Evolutionary conservation across 2,329 filamentous ascomycete species (phyloP), one percentile per base, ranked within the genome.

Genomic region (Monilinia aucupariae): DNA sequence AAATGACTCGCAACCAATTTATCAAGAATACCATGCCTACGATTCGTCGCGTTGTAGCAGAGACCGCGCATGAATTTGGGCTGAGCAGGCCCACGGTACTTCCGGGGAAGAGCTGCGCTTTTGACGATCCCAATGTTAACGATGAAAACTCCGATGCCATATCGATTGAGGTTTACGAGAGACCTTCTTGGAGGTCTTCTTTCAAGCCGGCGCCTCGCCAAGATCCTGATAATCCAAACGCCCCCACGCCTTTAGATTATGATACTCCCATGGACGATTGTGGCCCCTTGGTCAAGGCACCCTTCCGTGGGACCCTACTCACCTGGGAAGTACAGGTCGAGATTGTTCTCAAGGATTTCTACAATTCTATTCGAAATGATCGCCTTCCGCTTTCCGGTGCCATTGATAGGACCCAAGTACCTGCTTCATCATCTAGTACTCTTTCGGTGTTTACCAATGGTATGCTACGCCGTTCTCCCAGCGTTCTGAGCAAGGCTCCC

Each of bases 21-120:
- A 85, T 99, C 73, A 96, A 96, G 76, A 99, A 99, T 73, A 97
- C 94, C 5, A 87, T 97, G 81, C 89, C 90, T 0, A 96, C 93
- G 0, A 90, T 99, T 66, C 85, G 85, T 64, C 86, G 91, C 55
- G 87, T 90, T 15, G 82, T 92, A 12, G 79, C 82, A 47, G 91
- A 96, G 69, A 85, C 87, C n/a, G 84, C 81, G 0, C 85, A 89
- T 1, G 83, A 86, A 65, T 88, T 89, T 66, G 82, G 87, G 41
- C 80, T 67, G 7, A 64, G 63, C 1, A 65, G 83, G 4, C 78
- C 83, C 5, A 82, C 80, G 64, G 80, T 85, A 39, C 74, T 86
- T 2, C 81, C 82, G 0, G 69, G 71, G 2, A 74, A 71, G 58
- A 68, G 65, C 41, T 66, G 67, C 17, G 66, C 70, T 41, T 72